A percentile compares a stretch with the other conserved stretches of the same genome.
phyloP scores from a whole-genome alignment of 257 asterid species.

The Knoxia roxburghii region DNA sequence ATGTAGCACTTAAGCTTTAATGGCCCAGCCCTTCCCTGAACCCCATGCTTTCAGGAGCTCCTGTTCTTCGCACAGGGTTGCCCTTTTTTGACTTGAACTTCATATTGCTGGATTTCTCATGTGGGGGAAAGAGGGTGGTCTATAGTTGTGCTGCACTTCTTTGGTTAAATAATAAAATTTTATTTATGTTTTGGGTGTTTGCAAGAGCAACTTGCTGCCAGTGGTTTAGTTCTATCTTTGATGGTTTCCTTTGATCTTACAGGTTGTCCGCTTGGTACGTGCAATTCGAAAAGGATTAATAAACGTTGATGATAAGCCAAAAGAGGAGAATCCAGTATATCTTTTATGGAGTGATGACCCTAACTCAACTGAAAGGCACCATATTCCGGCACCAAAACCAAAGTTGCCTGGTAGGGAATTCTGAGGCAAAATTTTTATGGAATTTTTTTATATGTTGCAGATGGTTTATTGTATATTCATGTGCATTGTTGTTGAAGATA shows the following conservation, averaged over 20 bases:
- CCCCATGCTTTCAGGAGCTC: too few relatives aligned
- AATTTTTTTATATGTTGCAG: constrained; percentile 1
- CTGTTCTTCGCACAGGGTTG: too few relatives aligned
- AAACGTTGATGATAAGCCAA: constrained; percentile 70
- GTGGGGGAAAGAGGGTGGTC: neutral
- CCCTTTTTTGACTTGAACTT: too few relatives aligned
- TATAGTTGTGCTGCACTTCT: neutral
- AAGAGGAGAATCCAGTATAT: constrained; percentile 58
- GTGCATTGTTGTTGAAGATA: constrained; percentile 1
- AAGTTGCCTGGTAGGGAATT: constrained; percentile 65
- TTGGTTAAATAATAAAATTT: neutral
- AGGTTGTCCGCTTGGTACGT: constrained; percentile 73
- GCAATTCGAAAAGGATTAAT: constrained; percentile 75
- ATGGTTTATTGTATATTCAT: neutral
- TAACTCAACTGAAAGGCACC: constrained; percentile 61
- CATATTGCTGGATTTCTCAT: neutral
- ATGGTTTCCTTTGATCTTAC: constrained; percentile 16
- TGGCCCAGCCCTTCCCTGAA: too few relatives aligned
- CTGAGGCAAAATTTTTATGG: neutral
- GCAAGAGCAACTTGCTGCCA: neutral
- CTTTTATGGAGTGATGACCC: constrained; percentile 81
- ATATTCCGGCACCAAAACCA: constrained; percentile 88
- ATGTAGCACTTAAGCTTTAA: too few relatives aligned
- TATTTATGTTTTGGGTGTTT: neutral
- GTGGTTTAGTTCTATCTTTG: neutral